Conservation (phyloP, 2,329 filamentous ascomycete genomes). For the Penicillium sp. region DNA sequence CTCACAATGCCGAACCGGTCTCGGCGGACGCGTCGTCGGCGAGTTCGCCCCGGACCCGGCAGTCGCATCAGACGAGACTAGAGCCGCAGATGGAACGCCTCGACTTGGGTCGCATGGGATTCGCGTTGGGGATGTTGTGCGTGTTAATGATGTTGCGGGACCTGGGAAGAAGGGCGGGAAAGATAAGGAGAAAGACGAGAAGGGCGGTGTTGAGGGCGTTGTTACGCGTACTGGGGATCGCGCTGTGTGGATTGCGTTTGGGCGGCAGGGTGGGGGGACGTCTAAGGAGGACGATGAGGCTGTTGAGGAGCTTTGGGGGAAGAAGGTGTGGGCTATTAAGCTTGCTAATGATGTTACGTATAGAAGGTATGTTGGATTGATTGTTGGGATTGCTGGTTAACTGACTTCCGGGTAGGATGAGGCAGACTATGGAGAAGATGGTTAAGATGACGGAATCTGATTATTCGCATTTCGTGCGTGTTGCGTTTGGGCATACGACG, state of each 20-base stretch:
- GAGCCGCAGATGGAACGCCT: conserved; percentile 39
- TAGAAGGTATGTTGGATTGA: conserved; percentile 50
- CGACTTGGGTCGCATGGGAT: conserved; percentile 47
- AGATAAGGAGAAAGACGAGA: conserved; percentile 31
- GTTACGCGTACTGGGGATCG: conserved; percentile 46
- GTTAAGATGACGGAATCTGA: conserved; percentile 56
- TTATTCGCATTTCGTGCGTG: conserved; percentile 57
- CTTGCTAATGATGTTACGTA: conserved; percentile 66
- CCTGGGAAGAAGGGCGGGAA: conserved; percentile 29
- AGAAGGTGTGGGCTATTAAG: conserved; percentile 64
- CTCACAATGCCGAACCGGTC: conserved; percentile 74
- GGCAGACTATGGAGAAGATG: conserved; percentile 61
- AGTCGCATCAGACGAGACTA: conserved; percentile 50
- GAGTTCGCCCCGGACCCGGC: conserved; percentile 75
- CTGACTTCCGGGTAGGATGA: conserved; percentile 49
- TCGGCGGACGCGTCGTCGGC: conserved; percentile 86
- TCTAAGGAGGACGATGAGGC: conserved; percentile 43
- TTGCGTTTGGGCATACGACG: conserved; percentile 59
- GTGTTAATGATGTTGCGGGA: conserved; percentile 40
- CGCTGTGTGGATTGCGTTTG: conserved; percentile 47
- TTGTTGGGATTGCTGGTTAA: conserved; percentile 4
- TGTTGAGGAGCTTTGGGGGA: conserved; percentile 52
- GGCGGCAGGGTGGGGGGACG: conserved; percentile 35
- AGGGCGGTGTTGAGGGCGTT: conserved; percentile 45
- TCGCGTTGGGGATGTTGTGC: conserved; percentile 49